Conservation (phyloP, 306 rosid species). For the Acacia melanoxylon region DNA sequence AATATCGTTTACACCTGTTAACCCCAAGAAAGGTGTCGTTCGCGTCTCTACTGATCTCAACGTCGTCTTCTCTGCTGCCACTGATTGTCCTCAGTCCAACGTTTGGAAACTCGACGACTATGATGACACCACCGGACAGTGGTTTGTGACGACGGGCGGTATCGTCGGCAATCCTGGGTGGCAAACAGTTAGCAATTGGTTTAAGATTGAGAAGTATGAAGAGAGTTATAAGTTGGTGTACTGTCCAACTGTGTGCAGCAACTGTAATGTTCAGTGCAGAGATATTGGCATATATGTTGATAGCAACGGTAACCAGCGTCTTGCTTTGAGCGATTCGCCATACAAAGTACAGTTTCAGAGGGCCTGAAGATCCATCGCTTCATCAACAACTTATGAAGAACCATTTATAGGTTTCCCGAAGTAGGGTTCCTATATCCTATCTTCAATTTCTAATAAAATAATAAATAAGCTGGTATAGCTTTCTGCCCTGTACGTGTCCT, state of each 20-base stretch:
- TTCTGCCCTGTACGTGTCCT: not conserved
- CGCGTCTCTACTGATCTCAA: conserved; percentile 45
- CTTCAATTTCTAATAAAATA: not conserved
- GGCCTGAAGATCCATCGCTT: not conserved
- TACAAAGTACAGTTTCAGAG: conserved; percentile 15
- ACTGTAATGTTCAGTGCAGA: conserved; percentile 42
- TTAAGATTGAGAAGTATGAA: conserved; percentile 52
- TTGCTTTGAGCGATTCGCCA: conserved; percentile 6
- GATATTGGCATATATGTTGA: conserved; percentile 38
- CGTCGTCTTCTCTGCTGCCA: conserved; percentile 33
- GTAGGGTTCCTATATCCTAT: not conserved
- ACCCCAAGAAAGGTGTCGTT: conserved; percentile 33
- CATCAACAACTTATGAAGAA: not conserved
- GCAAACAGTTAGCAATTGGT: conserved; percentile 37
- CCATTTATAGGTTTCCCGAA: not conserved
- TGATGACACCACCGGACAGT: conserved; percentile 1
- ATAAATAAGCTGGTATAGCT: not conserved
- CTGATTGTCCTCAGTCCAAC: conserved; percentile 27
- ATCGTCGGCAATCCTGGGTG: conserved; percentile 36
- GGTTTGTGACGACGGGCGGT: conserved; percentile 39
- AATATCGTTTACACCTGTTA: conserved; percentile 29
- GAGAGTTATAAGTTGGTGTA: conserved; percentile 45
- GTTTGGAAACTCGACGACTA: conserved; percentile 47
- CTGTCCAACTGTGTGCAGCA: conserved; percentile 53
- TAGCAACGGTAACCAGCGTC: conserved; percentile 17